Conservation (phyloP, 352 stramenopile species). For the Phytophthora hibernalis region DNA sequence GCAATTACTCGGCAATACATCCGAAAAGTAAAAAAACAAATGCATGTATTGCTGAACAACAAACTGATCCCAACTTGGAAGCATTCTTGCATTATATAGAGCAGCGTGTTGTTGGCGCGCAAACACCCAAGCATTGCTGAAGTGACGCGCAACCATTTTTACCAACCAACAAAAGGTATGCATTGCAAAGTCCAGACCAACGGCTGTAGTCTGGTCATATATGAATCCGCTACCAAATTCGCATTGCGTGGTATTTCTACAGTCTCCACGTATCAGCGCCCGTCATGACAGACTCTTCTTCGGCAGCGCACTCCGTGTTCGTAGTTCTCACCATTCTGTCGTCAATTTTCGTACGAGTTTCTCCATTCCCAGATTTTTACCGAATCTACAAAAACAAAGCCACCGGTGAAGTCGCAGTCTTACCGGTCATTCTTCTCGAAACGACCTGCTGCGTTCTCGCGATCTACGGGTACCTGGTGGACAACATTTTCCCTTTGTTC, state of each 20-base stretch:
- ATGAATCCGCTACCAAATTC: background rate
- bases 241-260: background rate
- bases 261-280: background rate
- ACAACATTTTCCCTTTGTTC: conserved; percentile 47
- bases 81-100: too few relatives aligned
- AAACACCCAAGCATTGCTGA: background rate
- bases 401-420: conserved; percentile 21
- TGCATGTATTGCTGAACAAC: too few relatives aligned
- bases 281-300: background rate
- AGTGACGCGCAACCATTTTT: background rate
- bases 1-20: too few relatives aligned
- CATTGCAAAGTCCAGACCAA: too few relatives aligned
- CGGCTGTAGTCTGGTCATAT: too few relatives aligned
- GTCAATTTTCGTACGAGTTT: conserved; percentile 24
- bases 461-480: conserved; percentile 32
- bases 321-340: conserved; percentile 28
- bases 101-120: background rate
- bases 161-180: too few relatives aligned
- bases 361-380: conserved; percentile 28
- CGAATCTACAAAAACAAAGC: conserved; percentile 20
- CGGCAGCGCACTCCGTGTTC: conserved; percentile 1
- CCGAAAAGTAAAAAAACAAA: too few relatives aligned
- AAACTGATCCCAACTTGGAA: too few relatives aligned
- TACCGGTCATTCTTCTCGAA: conserved; percentile 28
- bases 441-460: conserved; percentile 28